Evolutionary conservation across 371 early-diverging fungal species (phyloP).

Genomic region (Apophysomyces trapeziformis): DNA sequence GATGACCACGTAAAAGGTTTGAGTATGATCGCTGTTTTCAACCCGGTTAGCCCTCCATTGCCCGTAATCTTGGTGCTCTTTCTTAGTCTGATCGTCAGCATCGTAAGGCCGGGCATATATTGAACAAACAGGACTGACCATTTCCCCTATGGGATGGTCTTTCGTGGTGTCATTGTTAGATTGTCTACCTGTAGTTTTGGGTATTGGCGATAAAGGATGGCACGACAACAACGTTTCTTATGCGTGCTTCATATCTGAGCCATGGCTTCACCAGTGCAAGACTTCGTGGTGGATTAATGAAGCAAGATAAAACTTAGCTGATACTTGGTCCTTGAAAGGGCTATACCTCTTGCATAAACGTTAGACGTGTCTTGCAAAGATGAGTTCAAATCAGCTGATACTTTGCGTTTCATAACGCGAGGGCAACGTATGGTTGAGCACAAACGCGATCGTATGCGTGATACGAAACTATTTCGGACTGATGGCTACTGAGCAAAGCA

Average conservation of each 20-base stretch:
- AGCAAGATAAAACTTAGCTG: background rate
- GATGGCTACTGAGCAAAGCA: background rate
- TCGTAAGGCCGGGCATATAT: slow-evolving; percentile 60
- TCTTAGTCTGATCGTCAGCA: slow-evolving; percentile 29
- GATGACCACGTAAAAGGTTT: slow-evolving; percentile 33
- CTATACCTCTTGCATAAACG: background rate
- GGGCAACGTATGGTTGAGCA: background rate
- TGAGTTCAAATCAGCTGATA: background rate
- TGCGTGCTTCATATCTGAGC: slow-evolving; percentile 37
- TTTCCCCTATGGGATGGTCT: background rate
- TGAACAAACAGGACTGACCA: slow-evolving; percentile 15
- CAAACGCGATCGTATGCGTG: background rate
- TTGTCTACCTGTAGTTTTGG: slow-evolving; percentile 27
- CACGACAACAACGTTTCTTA: slow-evolving; percentile 28
- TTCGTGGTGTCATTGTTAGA: slow-evolving; percentile 40
- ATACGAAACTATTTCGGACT: background rate
- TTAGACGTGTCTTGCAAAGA: background rate
- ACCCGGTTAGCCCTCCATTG: slow-evolving; percentile 16
- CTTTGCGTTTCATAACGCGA: background rate
- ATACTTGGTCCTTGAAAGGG: background rate
- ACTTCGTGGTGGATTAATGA: slow-evolving; percentile 14
- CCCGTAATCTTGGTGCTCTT: slow-evolving; percentile 56
- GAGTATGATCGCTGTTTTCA: slow-evolving; percentile 18
- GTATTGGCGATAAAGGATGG: slow-evolving; percentile 52
- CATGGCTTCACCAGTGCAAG: slow-evolving; percentile 11